Percentiles rank a stretch among this genome's conserved stretches.
These are phyloP conservation scores for Starmerella stigmatis DNA, from an alignment of 805 yeast genomes.

Conservation along the genomic window DNA sequence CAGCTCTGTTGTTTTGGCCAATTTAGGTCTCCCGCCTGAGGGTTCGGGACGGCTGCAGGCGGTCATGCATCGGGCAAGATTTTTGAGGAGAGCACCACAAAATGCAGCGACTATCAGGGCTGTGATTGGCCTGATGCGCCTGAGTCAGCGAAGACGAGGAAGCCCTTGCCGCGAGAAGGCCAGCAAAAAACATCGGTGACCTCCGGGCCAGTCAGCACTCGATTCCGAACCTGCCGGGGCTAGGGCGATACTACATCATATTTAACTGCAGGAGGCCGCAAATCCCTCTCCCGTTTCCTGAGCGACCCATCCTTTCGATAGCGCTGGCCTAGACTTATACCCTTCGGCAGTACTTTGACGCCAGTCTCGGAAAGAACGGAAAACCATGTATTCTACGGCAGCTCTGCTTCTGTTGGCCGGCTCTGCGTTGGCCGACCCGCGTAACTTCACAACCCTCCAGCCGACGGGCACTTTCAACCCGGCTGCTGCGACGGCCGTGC, in stretches of 20 bases:
- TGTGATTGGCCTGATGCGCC: background rate
- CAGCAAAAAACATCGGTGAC: conserved; percentile 3
- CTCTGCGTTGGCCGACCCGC: conserved; percentile 23
- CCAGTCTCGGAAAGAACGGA: conserved; percentile 6
- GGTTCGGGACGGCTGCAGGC: conserved; percentile 2
- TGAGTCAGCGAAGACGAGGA: background rate
- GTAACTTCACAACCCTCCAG: conserved; percentile 26
- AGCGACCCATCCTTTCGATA: conserved; percentile 4
- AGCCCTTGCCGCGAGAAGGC: background rate
- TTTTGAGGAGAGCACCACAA: background rate
- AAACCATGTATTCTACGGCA: conserved; percentile 17
- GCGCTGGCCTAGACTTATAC: conserved; percentile 11
- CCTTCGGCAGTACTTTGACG: conserved; percentile 4
- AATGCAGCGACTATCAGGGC: background rate
- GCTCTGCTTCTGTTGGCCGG: conserved; percentile 22
- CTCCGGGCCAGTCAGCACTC: conserved; percentile 9
- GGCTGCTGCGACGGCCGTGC: conserved; percentile 27
- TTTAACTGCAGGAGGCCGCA: conserved; percentile 1
- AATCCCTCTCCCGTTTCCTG: background rate
- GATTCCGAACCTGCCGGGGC: background rate
- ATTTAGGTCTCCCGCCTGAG: background rate
- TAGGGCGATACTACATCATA: background rate
- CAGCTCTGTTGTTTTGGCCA: conserved; percentile 7
- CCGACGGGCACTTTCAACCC: conserved; percentile 27
- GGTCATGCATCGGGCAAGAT: conserved; percentile 5